Evolutionary conservation across 352 stramenopile genomes (phyloP).

Genomic region (Phytopythium sindhum): DNA sequence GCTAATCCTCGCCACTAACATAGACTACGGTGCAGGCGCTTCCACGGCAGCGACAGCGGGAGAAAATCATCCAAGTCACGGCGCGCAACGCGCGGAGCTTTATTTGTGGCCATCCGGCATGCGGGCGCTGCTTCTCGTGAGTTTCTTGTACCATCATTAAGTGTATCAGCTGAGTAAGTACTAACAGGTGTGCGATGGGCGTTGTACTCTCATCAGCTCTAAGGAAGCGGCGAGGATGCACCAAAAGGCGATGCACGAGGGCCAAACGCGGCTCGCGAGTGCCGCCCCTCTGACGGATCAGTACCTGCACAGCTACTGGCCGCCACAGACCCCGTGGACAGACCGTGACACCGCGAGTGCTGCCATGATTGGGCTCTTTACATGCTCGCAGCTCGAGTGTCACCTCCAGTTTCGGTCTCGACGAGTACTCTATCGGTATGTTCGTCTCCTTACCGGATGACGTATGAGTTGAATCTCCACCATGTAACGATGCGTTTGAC

Average conservation of each 20-base stretch:
- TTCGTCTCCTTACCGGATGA: neutral
- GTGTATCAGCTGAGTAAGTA: neutral
- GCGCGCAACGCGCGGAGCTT: constrained; percentile 40
- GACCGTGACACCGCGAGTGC: constrained; percentile 12
- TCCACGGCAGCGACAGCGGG: constrained; percentile 32
- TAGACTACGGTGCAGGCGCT: constrained; percentile 25
- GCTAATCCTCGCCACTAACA: neutral
- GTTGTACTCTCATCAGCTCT: constrained; percentile 17
- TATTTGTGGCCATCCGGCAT: constrained; percentile 50
- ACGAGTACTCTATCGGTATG: constrained; percentile 32
- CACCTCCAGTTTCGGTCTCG: constrained; percentile 38
- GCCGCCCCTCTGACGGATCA: constrained; percentile 42
- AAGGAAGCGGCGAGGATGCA: constrained; percentile 47
- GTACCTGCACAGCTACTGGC: constrained; percentile 62
- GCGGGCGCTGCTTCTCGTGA: constrained; percentile 58
- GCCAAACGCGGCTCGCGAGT: constrained; percentile 33
- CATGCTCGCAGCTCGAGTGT: constrained; percentile 30
- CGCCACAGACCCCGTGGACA: constrained; percentile 40
- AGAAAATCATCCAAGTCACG: constrained; percentile 48
- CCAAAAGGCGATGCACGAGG: constrained; percentile 36
- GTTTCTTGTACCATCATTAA: neutral
- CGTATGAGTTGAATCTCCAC: neutral
- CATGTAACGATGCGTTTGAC: neutral
- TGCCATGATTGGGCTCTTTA: constrained; percentile 47
- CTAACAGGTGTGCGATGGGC: neutral